phyloP scores from a whole-genome alignment of 1,139 yeast species.

The Blastobotrys illinoisensis region DNA sequence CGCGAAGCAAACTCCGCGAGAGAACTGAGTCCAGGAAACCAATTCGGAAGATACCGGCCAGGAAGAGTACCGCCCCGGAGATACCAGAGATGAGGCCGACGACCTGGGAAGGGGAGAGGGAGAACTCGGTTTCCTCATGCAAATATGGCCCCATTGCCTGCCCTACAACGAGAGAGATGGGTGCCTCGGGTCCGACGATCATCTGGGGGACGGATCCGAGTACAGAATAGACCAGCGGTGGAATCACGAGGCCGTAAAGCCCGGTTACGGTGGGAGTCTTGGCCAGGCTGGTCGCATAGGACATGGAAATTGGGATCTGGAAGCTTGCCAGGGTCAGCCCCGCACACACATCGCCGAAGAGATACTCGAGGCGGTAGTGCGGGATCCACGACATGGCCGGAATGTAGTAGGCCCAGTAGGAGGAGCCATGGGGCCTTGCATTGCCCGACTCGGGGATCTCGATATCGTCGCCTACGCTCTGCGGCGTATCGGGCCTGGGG shows the following conservation, averaged over 20 bases:
- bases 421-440: constrained; percentile 13
- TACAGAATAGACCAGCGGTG: constrained; percentile 76
- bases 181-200: constrained; percentile 97
- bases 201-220: constrained; percentile 93
- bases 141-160: constrained; percentile 66
- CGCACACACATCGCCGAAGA: constrained; percentile 74
- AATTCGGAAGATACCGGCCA: constrained; percentile 74
- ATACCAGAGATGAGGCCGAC: constrained; percentile 70
- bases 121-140: constrained; percentile 17
- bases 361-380: constrained; percentile 46
- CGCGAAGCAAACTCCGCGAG: constrained; percentile 75
- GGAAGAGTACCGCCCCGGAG: constrained; percentile 69
- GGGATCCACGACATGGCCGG: constrained; percentile 82
- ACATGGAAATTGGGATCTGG: constrained; percentile 83
- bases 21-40: constrained; percentile 88
- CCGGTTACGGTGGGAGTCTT: constrained; percentile 89
- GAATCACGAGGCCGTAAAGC: constrained; percentile 69
- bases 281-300: constrained; percentile 86
- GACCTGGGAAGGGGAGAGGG: constrained; percentile 57
- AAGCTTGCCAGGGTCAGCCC: constrained; percentile 87
- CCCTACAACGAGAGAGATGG: constrained; percentile 85
- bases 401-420: constrained; percentile 58
- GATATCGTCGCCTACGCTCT: constrained; percentile 1
- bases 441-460: constrained; percentile 8
- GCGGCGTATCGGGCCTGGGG: not conserved